Evolutionary conservation across 768 basidiomycete genomes (phyloP), one percentile per base, ranked within the genome.

Genomic region (Pluteus cervinus): DNA sequence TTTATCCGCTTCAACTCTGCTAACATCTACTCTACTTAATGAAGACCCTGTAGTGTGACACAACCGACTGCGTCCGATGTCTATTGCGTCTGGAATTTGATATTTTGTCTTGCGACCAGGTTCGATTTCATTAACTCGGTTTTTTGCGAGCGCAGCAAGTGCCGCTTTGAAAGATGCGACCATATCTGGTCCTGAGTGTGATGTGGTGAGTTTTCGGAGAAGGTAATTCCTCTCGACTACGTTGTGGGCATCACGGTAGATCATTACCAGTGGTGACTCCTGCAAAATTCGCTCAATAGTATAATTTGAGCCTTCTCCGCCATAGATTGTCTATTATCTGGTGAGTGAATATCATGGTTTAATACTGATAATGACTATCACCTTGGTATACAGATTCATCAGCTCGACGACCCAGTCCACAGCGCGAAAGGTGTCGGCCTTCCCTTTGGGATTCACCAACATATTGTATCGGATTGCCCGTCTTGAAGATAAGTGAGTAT

Each of bases 301-400:
- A 20, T 51, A 49, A 39, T 66, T 69, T 2, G 60, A 60, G 4
- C 45, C 54, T 6, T 55, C 52, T 0, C 64, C 63, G 1, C 56
- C 57, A 43, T 66, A 58, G 10, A 52, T 41, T 7, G 14, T 21
- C 33, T 35, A 22, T 35, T 7, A 35, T 21, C 14, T 35, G 21
- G 25, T 21, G 14, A 12, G 18, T 12, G 25, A 3, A 21, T 23
- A 6, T 12, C 20, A 21, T 35, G 20, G 21, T 22, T 58, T 55
- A 37, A 51, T 53, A 1, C 44, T 32, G n/a, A 62, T 45, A 7
- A 54, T 57, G 11, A n/a, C n/a, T n/a, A 37, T 38, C 14, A 65
- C 66, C 50, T 69, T 72, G 4, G 54, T 66, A 14, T 58, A 66
- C 2, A 69, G 52, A 40, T 71, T 71, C 20, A 66, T 60, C 2